Base-by-base conservation (phyloP, 192 early-diverging fungal species). In the Globomyces pollinis-pini region DNA sequence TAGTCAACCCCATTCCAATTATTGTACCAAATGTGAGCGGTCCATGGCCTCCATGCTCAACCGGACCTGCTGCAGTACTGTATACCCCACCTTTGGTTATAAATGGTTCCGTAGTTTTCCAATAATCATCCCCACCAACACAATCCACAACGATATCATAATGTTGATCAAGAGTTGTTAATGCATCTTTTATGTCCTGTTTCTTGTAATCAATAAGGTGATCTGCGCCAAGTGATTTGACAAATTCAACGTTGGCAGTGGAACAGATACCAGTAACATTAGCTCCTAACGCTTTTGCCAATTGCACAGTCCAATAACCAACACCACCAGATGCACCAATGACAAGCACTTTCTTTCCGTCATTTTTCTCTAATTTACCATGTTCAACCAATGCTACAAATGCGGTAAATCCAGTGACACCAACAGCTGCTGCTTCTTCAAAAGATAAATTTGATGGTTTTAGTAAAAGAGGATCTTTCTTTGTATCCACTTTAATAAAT, bases 211-310 rank as follows among this genome's bases (percentile, higher is more conserved):
- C 84, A 24, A 84, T 56, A 0, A 77, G 66, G 29, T 64, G 38
- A 50, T 84, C 82, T 0, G 82, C 80, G 2, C 84, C 84, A 34
- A 80, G 50, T 0, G 29, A 43, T 54, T 69, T 70, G 12, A 81
- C 75, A 11, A 77, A 49, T 35, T 67, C 57, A 9, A 67, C 59
- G 31, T 84, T 84, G 21, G 57, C 65, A 20, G 67, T 66, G 3
- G 72, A 74, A 52, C 80, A 82, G 26, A 83, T 67, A 2, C 63
- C 83, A 15, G 72, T 69, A 13, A 82, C 79, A 31, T 80, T 45
- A 3, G 79, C 78, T 11, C 79, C 76, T 23, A 72, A 13, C 1
- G 66, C 64, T 32, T 84, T 83, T 4, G 58, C 61, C 24, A 55
- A 7, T 30, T 55, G 53, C 5, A 55, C 53, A 26, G 5, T 18